Percentiles rank a stretch among this genome's conserved stretches.
These are phyloP conservation scores for Paramyrothecium roridum DNA, from an alignment of 2,329 filamentous ascomycete genomes.

Conservation along the genomic window DNA sequence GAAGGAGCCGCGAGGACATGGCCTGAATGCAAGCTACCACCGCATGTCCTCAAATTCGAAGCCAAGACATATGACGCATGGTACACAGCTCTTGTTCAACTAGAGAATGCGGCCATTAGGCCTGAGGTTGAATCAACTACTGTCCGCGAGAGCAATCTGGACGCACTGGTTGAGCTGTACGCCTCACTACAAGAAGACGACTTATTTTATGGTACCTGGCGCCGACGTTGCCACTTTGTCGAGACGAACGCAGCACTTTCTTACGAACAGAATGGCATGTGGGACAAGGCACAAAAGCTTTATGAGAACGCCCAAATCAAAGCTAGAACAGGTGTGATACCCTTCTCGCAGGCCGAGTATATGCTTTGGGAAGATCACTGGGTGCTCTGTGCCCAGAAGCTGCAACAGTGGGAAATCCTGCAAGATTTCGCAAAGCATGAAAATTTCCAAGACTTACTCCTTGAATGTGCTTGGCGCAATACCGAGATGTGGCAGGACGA, in stretches of 20 bases:
- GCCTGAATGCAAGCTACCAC: constrained; percentile 87
- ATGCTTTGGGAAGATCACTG: constrained; percentile 99
- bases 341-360: constrained; percentile 95
- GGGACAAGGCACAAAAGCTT: constrained; percentile 97
- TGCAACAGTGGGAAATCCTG: constrained; percentile 98
- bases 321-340: constrained; percentile 90
- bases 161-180: constrained; percentile 93
- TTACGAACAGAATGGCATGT: constrained; percentile 98
- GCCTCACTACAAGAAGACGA: constrained; percentile 90
- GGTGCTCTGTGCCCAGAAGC: constrained; percentile 94
- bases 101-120: constrained; percentile 84
- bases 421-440: constrained; percentile 98
- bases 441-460: constrained; percentile 91
- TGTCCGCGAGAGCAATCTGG: constrained; percentile 89
- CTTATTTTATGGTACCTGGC: constrained; percentile 96
- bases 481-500: constrained; percentile 91
- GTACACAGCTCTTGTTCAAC: constrained; percentile 89
- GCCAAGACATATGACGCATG: constrained; percentile 93
- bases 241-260: constrained; percentile 97
- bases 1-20: constrained; percentile 81
- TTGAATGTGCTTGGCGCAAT: constrained; percentile 94
- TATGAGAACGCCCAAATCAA: constrained; percentile 98
- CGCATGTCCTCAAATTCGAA: constrained; percentile 93
- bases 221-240: constrained; percentile 89
- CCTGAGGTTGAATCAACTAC: constrained; percentile 80